Evolutionary conservation across 2,329 filamentous ascomycete species (phyloP).

Genomic region (Colletotrichum caudatum): DNA sequence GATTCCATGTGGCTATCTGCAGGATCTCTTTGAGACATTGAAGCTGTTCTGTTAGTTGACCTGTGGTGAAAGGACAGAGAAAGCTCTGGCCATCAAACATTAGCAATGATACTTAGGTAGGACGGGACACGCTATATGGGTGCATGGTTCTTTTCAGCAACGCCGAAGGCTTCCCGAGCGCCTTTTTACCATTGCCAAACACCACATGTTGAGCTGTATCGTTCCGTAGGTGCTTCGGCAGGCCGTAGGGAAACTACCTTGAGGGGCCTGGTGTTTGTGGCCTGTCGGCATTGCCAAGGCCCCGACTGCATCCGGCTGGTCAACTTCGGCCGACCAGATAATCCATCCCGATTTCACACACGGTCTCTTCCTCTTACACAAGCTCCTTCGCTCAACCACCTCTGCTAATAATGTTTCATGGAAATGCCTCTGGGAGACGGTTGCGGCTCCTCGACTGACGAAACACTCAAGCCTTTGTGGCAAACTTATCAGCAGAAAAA

Average conservation of each 20-base stretch:
- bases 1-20: constrained; percentile 20
- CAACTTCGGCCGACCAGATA: constrained; percentile 3
- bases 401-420: too few relatives aligned
- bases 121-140: not conserved
- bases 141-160: not conserved
- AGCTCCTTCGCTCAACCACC: not conserved
- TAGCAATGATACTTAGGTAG: not conserved
- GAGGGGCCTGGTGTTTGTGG: not conserved
- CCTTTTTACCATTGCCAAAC: not conserved
- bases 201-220: not conserved
- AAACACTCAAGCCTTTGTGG: not conserved
- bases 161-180: not conserved
- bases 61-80: not conserved
- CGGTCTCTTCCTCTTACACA: not conserved
- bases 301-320: not conserved
- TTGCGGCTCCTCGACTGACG: not conserved
- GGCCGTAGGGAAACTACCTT: too few relatives aligned
- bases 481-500: not conserved
- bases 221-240: not conserved
- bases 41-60: not conserved
- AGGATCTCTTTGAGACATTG: constrained; percentile 32
- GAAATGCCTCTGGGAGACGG: not conserved
- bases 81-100: not conserved
- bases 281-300: not conserved
- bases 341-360: constrained; percentile 25